Percentiles rank a stretch among this genome's conserved stretches.
These are phyloP conservation scores for Leptographium lundbergii DNA, from an alignment of 2,329 filamentous ascomycete species.

Conservation along the genomic window DNA sequence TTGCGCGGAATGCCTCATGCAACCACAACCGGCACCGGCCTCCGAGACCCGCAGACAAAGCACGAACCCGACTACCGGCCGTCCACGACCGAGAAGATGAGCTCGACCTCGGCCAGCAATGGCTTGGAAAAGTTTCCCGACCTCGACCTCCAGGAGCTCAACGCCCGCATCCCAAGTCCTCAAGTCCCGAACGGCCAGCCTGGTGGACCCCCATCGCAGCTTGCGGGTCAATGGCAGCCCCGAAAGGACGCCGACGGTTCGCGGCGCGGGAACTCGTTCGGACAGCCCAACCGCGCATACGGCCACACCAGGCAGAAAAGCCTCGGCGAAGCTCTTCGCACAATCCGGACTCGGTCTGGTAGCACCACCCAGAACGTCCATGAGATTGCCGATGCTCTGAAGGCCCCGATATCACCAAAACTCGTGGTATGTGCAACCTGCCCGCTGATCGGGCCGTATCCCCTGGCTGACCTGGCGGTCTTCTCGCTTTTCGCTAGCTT, in stretches of 20 bases:
- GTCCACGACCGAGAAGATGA: conserved; percentile 4
- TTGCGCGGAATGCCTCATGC: conserved; percentile 10
- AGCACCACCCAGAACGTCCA: conserved; percentile 90
- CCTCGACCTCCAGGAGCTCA: conserved; percentile 24
- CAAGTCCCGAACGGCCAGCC: conserved; percentile 18
- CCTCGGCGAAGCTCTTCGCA: conserved; percentile 75
- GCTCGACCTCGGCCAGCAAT: conserved; percentile 10
- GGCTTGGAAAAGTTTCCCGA: conserved; percentile 48
- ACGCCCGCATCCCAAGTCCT: conserved; percentile 11
- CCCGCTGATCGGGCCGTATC: no score
- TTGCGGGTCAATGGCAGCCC: conserved; percentile 43
- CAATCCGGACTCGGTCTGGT: conserved; percentile 64
- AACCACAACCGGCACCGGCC: conserved; percentile 1
- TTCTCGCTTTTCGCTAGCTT: conserved; percentile 33
- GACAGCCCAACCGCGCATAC: conserved; percentile 10
- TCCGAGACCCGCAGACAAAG: conserved; percentile 1
- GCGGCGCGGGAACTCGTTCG: conserved; percentile 16
- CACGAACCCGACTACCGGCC: neutral
- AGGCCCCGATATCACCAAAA: conserved; percentile 76
- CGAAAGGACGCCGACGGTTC: conserved; percentile 31
- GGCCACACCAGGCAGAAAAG: conserved; percentile 70
- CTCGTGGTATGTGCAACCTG: conserved; percentile 54
- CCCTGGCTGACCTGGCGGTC: neutral
- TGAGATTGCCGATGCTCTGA: conserved; percentile 82
- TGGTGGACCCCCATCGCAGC: conserved; percentile 13